Base-by-base conservation (phyloP, 176 grass and related monocot genomes). In the Secale cereale region DNA sequence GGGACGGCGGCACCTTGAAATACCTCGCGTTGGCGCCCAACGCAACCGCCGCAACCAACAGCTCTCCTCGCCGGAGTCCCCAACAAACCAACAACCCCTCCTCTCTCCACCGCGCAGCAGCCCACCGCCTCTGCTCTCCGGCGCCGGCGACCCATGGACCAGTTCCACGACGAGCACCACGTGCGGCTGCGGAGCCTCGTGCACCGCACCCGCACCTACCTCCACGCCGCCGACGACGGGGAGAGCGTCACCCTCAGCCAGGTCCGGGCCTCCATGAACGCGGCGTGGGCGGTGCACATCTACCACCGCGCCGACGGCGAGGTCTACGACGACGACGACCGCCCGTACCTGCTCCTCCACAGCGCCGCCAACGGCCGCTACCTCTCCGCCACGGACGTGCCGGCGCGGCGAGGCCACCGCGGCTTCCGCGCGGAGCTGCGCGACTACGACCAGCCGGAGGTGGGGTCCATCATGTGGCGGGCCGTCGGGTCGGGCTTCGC, bases 191-290 rank as follows among this genome's bases (percentile, higher is more conserved):
- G 68, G 57, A 86, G 36, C 77, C 40, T 22, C 41, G 39, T 11
- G 68, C 39, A 22, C 16, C 69, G 41, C 8, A 37, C 43, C 43
- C 43, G 43, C 43, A 10, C 23, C 43, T 85, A 70, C 63, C 74
- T 81, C 31, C 43, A 56, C 78, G 85, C 70, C 43, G 78, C 81
- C 65, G 57, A 52, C 16, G 56, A 65, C 56, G 81, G 86, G 37
- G 4, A 3, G 5, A n/a, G 74, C 22, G 65, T 78, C 15, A 78
- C 37, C 35, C 69, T 83, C 15, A 3, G 8, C 59, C 20, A 5
- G 48, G 1, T 20, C 26, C 26, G 48, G 9, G 8, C 32, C 8
- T 32, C 71, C 3, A 0, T 22, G 68, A 37, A 40, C 85, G 23
- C 30, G 13, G 43, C 43, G 43, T 46, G 43, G 43, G 13, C 43